Base-by-base conservation (phyloP, 257 asterid species). In the Solanum arcanum region DNA sequence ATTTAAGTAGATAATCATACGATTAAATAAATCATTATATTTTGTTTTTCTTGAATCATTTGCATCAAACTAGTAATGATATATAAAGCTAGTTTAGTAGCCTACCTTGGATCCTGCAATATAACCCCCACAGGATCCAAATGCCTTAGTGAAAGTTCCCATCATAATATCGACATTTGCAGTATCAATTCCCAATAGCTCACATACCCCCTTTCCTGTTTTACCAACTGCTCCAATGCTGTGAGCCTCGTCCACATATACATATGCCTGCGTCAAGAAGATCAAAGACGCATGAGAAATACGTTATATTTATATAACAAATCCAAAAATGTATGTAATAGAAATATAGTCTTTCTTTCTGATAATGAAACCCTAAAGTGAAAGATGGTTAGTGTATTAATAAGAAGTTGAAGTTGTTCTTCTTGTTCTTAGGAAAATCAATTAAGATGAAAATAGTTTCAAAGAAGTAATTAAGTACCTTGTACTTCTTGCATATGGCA, bases 61-160 rank as follows among this genome's bases (percentile, higher is more conserved):
- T 52, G 47, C 9, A 35, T 20, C 80, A 52, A 52, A 52, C 15
- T 10, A 73, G 29, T 35, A 35, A 35, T 20, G 46, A 73, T 37
- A 37, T 6, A 37, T 35, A 73, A 37, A 73, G 16, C 80, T 73
- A 35, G 47, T 35, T 73, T 27, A 73, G 29, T 18, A 73, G 29
- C 86, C 42, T 89, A 96, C 99, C 98, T 93, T 93, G 83, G 99
- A 97, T 89, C 98, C 99, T 5, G 98, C 99, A 89, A 97, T 95
- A 91, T 95, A 97, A 76, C 99, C 99, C 73, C 99, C 99, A 90
- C 98, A 97, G 41, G 99, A 97, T 88, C 99, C 99, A 84, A 97
- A 97, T 76, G 99, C 95, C 93, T 97, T 97, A 12, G 99, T 96
- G 91, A 97, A 97, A 82, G 99, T 97, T 90, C 98, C 99, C 99